Evolutionary conservation across 176 grass and related monocot genomes (phyloP).

Genomic region (Juncus effusus): DNA sequence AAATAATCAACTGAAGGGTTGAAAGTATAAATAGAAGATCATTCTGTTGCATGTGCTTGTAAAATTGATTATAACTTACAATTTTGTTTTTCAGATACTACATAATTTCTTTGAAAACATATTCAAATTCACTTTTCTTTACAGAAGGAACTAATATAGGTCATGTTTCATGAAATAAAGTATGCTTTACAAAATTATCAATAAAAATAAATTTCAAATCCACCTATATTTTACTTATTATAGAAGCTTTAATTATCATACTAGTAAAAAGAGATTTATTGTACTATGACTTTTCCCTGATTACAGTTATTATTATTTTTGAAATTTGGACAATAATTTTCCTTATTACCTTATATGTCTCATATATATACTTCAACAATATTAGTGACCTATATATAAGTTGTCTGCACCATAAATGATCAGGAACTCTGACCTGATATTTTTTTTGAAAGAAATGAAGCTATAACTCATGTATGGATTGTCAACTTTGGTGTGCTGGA

Average conservation of each 20-base stretch:
- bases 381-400: neutral
- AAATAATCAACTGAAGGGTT: neutral
- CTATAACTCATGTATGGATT: constrained; percentile 1
- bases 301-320: too few species aligned
- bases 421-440: neutral
- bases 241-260: too few species aligned
- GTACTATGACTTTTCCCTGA: too few species aligned
- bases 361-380: neutral
- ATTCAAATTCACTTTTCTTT: neutral
- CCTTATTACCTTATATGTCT: too few species aligned
- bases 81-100: neutral
- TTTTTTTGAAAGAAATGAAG: neutral
- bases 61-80: neutral
- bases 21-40: neutral
- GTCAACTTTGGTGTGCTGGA: too few species aligned
- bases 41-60: neutral
- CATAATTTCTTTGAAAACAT: neutral
- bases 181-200: neutral
- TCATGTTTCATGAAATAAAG: neutral
- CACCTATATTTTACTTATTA: too few species aligned
- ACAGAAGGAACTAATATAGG: neutral
- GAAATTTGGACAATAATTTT: too few species aligned
- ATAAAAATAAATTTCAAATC: too few species aligned
- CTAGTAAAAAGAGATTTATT: too few species aligned
- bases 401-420: neutral